Conservation (phyloP, 2,329 filamentous ascomycete genomes). For the Gremmenia infestans region DNA sequence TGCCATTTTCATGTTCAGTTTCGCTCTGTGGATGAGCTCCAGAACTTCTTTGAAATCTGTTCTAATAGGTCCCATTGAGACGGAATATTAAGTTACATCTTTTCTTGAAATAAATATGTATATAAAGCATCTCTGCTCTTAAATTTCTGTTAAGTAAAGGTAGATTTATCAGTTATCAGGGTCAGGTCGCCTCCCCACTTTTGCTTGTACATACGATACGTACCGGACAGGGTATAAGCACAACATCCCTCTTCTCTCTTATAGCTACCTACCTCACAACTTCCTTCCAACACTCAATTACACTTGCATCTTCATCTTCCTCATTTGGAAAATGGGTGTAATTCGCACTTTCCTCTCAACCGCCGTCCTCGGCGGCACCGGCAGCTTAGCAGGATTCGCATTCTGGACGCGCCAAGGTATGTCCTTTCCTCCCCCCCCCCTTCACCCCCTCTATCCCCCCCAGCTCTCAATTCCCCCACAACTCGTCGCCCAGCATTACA, state of each 20-base stretch:
- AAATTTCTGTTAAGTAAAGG: no score
- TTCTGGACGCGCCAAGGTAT: constrained; percentile 17
- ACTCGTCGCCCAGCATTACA: not conserved
- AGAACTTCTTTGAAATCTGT: no score
- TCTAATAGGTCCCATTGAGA: no score
- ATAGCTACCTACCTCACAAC: not conserved
- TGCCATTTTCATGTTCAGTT: no score
- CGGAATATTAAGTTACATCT: no score
- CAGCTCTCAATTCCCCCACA: not conserved
- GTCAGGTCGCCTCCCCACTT: not conserved
- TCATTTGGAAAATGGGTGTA: constrained; percentile 12
- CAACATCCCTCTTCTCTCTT: not conserved
- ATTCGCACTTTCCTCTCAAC: constrained; percentile 19
- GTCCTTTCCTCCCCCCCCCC: not conserved
- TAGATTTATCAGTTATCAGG: not conserved
- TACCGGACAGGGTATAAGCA: no score
- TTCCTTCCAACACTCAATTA: not conserved
- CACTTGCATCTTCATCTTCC: not conserved
- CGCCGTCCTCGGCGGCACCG: constrained; percentile 16
- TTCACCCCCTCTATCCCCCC: not conserved
- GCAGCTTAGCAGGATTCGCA: constrained; percentile 18
- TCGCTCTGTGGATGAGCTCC: no score
- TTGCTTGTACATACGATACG: not conserved
- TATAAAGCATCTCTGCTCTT: no score
- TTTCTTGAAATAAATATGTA: no score